Evolutionary conservation across 192 early-diverging fungal species (phyloP), one percentile per base, ranked within the genome.

Genomic region (Chytriomyces confervae): DNA sequence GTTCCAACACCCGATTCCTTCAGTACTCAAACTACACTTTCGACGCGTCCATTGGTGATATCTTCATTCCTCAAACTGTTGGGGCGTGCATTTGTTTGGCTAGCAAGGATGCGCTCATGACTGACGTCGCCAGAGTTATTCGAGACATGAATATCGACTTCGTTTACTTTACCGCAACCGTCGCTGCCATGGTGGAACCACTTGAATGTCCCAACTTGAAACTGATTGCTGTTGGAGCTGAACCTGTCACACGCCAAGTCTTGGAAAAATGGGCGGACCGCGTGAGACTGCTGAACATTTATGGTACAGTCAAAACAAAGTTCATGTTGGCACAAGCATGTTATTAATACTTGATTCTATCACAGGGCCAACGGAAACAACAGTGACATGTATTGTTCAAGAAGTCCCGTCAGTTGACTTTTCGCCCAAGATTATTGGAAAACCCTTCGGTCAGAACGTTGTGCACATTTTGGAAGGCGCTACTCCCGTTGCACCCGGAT

Each of bases 401-500:
- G 10, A 50, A n/a, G 49, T 77, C 47, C 16, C 16, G 16, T 20
- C 75, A 18, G 16, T n/a, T 20, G 46, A 61, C 20, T 47, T 61
- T 73, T 29, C n/a, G 6, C 44, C 79, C 29, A 64, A 18, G 11
- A 80, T 85, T 71, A 83, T 83, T 13, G 61, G 67, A 50, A 80
- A 76, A 5, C 65, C 80, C 16, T 43, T 44, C 16, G 78, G 78
- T 61, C 65, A 24, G 13, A 23, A 47, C 36, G 46, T 49, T 36
- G 79, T 79, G 66, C 62, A 85, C 23, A 74, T 86, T 45, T 80
- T 83, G 53, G 43, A 57, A 10, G 8, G 77, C 18, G 63, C 65
- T 67, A 6, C 57, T 7, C 76, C 69, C 1, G 82, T 88, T 5
- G 80, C 82, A 6, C 43, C 70, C 47, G 88, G 88, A 13, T 77